phyloP scores from a whole-genome alignment of 306 rosid species.

The Glycine latifolia region DNA sequence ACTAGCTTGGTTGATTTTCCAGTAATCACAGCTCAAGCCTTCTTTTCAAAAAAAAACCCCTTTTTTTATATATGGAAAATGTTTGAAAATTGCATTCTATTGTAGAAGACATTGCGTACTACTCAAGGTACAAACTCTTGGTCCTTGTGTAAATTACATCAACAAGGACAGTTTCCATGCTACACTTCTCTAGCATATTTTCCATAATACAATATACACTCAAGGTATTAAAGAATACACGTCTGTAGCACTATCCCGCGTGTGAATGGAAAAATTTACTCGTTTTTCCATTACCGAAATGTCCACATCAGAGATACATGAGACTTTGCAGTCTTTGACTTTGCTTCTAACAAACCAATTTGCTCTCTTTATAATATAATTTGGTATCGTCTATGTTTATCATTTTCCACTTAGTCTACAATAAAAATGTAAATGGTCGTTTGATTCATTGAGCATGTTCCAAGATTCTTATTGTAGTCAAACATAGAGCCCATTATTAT shows the following conservation, averaged over 20 bases:
- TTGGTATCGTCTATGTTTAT: conserved; percentile 23
- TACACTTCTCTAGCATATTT: neutral
- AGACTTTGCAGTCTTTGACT: conserved; percentile 27
- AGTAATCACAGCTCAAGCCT: conserved; percentile 14
- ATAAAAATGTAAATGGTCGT: neutral
- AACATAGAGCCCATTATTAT: neutral
- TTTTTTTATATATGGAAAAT: neutral
- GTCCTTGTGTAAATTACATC: conserved; percentile 14
- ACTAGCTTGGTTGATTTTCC: conserved; percentile 3
- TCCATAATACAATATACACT: neutral
- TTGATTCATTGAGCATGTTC: conserved; percentile 3
- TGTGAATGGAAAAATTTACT: neutral
- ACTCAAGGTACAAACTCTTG: conserved; percentile 18
- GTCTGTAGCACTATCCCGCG: neutral
- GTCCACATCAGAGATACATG: neutral
- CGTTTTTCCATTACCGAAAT: neutral
- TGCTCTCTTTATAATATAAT: neutral
- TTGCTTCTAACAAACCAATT: neutral
- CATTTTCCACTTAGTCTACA: neutral
- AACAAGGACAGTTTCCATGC: neutral
- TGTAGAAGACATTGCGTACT: neutral
- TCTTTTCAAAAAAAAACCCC: neutral
- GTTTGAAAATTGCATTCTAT: conserved; percentile 9
- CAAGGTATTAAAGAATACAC: neutral
- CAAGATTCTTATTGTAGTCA: conserved; percentile 3